Base-by-base conservation (phyloP, 1,284 basidiomycete genomes). In the Porodaedalea pini region DNA sequence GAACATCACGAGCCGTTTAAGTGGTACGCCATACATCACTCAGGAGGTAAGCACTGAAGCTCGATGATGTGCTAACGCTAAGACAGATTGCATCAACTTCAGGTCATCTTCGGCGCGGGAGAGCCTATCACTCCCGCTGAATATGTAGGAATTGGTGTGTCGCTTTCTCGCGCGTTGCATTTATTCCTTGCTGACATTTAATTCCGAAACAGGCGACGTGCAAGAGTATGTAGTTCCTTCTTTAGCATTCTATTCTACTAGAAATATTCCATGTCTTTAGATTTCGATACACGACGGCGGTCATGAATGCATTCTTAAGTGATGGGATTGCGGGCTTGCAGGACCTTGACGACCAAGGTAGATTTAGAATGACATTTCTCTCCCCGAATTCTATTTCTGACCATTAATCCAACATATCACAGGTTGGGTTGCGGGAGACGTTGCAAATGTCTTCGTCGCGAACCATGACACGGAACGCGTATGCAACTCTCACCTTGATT, bases 401-500 rank as follows among this genome's bases (percentile, higher is more conserved):
- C 21, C 55, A 31, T 25, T 54, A 19, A 34, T 43, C 17, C 54
- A 19, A 41, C 32, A 2, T 32, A 15, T 48, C 15, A 41, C 47
- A 83, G 83, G 81, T 10, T 87, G 84, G 85, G 71, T 86, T 2
- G 39, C 77, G 0, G 75, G 82, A 4, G 69, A 68, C 0, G 65
- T 68, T 32, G 85, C 85, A 0, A 88, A 88, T 62, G 79, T 84
- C 19, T 88, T 88, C 60, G 83, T 88, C 2, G 74, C 78, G 0
- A 85, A 88, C 64, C 85, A 88, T 61, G 86, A 88, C 63, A 86
- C 85, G 0, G 86, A 88, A 67, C 71, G 85, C 40, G 84, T 84
- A 61, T 49, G 77, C 55, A 15, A 25, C 1, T 23, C 10, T 27
- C 21, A 40, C 8, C 37, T 47, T 31, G 15, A 13, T 19, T 31